Evolutionary conservation across 2,329 filamentous ascomycete genomes (phyloP).

Genomic region (Fusarium luffae): DNA sequence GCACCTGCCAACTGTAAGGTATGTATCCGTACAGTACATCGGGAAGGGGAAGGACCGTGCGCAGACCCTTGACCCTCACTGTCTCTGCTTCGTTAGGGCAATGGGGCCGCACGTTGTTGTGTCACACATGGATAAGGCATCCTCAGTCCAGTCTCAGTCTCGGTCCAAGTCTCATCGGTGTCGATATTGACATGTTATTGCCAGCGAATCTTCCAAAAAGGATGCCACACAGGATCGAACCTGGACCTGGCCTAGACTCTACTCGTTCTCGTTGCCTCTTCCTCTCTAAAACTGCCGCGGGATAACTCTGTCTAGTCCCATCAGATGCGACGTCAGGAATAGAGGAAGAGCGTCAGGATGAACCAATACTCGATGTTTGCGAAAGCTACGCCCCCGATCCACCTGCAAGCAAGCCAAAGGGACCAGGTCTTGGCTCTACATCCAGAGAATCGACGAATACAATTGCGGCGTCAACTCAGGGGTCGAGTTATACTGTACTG

Average conservation of each 20-base stretch:
- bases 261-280: slow-evolving; percentile 4
- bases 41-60: slow-evolving; percentile 34
- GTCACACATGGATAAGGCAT: slow-evolving; percentile 39
- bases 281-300: slow-evolving; percentile 16
- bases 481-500: slow-evolving; percentile 19
- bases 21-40: background rate
- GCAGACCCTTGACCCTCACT: slow-evolving; percentile 36
- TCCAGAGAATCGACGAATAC: slow-evolving; percentile 28
- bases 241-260: background rate
- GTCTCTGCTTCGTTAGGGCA: slow-evolving; percentile 42
- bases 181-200: slow-evolving; percentile 1
- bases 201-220: slow-evolving; percentile 15
- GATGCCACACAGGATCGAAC: slow-evolving; percentile 18
- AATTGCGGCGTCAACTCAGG: slow-evolving; percentile 30
- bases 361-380: slow-evolving; percentile 20
- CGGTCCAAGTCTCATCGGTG: slow-evolving; percentile 8
- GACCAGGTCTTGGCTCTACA: slow-evolving; percentile 38
- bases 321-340: slow-evolving; percentile 32
- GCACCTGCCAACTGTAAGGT: background rate
- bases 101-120: slow-evolving; percentile 43
- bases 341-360: slow-evolving; percentile 1
- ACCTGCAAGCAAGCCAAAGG: slow-evolving; percentile 42
- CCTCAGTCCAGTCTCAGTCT: slow-evolving; percentile 11
- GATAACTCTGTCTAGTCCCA: slow-evolving; percentile 14
- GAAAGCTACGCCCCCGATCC: slow-evolving; percentile 41